Conservation (phyloP, 306 rosid genomes). For the Quercus variabilis region DNA sequence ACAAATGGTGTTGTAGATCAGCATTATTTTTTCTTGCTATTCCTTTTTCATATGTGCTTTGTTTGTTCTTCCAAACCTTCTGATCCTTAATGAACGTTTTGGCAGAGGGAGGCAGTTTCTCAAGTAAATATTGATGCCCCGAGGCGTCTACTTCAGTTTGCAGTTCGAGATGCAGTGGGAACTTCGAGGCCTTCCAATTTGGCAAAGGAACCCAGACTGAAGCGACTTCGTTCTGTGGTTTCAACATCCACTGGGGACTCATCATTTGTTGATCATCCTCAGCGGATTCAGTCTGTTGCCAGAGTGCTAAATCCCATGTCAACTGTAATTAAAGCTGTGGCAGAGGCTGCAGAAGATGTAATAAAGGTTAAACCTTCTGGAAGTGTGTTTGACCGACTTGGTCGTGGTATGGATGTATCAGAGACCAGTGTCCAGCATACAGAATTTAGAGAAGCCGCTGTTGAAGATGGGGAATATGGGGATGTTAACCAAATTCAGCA, state of each 20-base stretch:
- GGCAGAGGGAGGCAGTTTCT: conserved; percentile 62
- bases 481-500: conserved; percentile 39
- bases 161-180: conserved; percentile 85
- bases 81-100: conserved; percentile 27
- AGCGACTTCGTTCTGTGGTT: conserved; percentile 93
- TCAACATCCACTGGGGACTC: conserved; percentile 60
- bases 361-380: conserved; percentile 63
- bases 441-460: conserved; percentile 24
- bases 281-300: conserved; percentile 44
- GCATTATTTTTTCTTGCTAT: background rate
- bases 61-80: conserved; percentile 20
- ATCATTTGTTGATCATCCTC: conserved; percentile 51
- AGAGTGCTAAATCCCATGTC: conserved; percentile 77
- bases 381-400: conserved; percentile 90
- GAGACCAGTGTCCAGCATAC: conserved; percentile 33
- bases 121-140: conserved; percentile 65
- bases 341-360: conserved; percentile 91
- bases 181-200: conserved; percentile 49
- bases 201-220: conserved; percentile 54
- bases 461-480: conserved; percentile 39
- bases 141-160: conserved; percentile 82
- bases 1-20: conserved; percentile 9
- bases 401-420: conserved; percentile 47
- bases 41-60: background rate
- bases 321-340: conserved; percentile 84